These are phyloP conservation scores for Botrytis pseudocinerea DNA, from an alignment of 2,329 filamentous ascomycete genomes.

Conservation along the genomic window DNA sequence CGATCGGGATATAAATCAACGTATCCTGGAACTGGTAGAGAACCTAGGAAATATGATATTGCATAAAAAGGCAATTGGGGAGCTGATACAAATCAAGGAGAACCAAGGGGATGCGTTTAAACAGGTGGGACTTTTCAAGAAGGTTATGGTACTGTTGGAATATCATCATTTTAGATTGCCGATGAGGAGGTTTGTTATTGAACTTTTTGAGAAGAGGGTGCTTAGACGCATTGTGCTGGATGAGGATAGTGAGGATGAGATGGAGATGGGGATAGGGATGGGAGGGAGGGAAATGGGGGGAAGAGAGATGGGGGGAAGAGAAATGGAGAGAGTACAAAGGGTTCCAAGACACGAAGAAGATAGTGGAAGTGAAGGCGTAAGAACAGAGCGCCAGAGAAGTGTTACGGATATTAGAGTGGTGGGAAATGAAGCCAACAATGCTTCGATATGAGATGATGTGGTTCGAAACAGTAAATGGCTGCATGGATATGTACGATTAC, in stretches of 20 bases:
- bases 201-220: constrained; percentile 90
- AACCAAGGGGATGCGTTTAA: constrained; percentile 75
- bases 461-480: not conserved
- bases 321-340: constrained; percentile 58
- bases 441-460: constrained; percentile 7
- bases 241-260: constrained; percentile 48
- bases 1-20: constrained; percentile 63
- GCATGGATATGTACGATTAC: constrained; percentile 13
- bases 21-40: constrained; percentile 80
- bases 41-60: constrained; percentile 93
- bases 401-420: constrained; percentile 10
- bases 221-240: constrained; percentile 81
- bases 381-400: constrained; percentile 20
- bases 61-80: constrained; percentile 80
- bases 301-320: constrained; percentile 41
- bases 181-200: constrained; percentile 85
- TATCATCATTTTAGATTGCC: constrained; percentile 85
- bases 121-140: constrained; percentile 76
- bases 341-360: constrained; percentile 49
- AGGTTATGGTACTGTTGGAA: constrained; percentile 82
- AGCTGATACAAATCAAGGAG: constrained; percentile 76
- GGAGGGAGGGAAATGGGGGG: not conserved
- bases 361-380: constrained; percentile 17
- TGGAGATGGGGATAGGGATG: constrained; percentile 46
- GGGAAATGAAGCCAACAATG: not conserved